Percentiles rank a stretch among this genome's conserved stretches.
Conservation (phyloP, 1,139 yeast genomes). For the Torulaspora globosa region DNA sequence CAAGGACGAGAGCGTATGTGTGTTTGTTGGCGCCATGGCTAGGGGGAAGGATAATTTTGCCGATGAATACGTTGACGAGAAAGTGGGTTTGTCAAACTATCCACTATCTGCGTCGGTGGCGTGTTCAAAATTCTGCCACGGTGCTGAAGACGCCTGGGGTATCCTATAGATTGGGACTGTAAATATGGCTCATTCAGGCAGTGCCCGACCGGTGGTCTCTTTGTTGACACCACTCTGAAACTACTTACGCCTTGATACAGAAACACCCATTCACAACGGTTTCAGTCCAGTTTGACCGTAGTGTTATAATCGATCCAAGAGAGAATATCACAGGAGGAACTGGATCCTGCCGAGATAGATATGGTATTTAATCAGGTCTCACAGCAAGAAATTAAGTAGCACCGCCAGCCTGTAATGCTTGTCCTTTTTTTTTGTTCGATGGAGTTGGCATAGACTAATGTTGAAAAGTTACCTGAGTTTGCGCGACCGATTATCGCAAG, state of each 20-base stretch:
- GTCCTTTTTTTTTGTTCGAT: not conserved
- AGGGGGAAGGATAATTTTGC: constrained; percentile 97
- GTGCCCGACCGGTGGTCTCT: not conserved
- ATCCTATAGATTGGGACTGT: constrained; percentile 44
- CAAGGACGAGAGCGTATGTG: constrained; percentile 91
- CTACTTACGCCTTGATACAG: not conserved
- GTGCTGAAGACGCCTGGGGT: constrained; percentile 97
- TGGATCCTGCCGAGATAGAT: too few species aligned
- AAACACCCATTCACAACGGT: constrained; percentile 3
- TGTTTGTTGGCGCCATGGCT: constrained; percentile 98
- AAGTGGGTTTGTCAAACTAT: constrained; percentile 90
- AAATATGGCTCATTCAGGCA: not conserved
- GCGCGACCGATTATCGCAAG: constrained; percentile 51
- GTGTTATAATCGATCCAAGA: not conserved
- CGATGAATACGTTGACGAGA: constrained; percentile 94
- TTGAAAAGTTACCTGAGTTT: constrained; percentile 39
- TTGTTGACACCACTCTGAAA: not conserved
- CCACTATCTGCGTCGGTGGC: constrained; percentile 97
- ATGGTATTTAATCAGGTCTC: constrained; percentile 1
- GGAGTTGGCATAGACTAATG: not conserved
- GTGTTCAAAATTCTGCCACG: constrained; percentile 96
- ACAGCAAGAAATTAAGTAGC: too few species aligned
- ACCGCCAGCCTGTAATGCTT: not conserved
- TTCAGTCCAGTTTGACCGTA: constrained; percentile 1
- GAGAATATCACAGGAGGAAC: too few species aligned